Evolutionary conservation across 176 grass and related monocot species (phyloP), one percentile per base, ranked within the genome.

Genomic region (Dactylis glomerata): DNA sequence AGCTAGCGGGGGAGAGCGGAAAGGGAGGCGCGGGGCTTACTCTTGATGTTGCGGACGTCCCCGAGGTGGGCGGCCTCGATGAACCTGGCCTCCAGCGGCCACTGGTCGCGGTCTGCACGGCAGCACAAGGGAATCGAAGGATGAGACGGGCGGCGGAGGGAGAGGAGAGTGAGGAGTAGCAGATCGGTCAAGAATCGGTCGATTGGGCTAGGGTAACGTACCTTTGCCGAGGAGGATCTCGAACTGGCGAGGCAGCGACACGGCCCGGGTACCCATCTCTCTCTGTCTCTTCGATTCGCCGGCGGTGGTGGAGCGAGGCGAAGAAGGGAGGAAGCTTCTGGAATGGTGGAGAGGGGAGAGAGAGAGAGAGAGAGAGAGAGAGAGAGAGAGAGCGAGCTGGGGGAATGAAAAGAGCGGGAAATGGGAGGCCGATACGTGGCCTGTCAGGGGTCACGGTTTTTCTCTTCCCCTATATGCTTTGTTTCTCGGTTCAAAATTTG

Each of bases 211-310:
- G n/a, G n/a, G n/a, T n/a, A n/a, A n/a, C n/a, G 51, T 47, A 37
- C 84, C 75, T 72, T 69, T 79, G 75, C 75, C 84, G 27, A 79
- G 26, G 50, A 78, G 27, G 37, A 79, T 7, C 13, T 61, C 22
- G 8, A 71, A 71, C 33, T 22, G 13, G 28, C 45, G 8, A 11
- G 51, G 75, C 38, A 79, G 84, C 20, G 37, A 9, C 49, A 33
- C 9, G 1, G 79, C 26, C 27, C 1, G 22, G 41, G 23, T 27
- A 12, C 4, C 9, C 69, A 73, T 73, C 71, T 5, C 14, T 6
- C 4, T 10, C 55, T 23, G 12, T 30, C 57, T 28, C 57, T 61
- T 61, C 26, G 24, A 24, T 8, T 5, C 12, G 57, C 24, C 26
- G 57, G 57, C 26, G 57, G 57, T 3, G 55, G 55, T n/a, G n/a